These are phyloP conservation scores for Calophaca sinica DNA, from an alignment of 306 rosid species.

Conservation along the genomic window DNA sequence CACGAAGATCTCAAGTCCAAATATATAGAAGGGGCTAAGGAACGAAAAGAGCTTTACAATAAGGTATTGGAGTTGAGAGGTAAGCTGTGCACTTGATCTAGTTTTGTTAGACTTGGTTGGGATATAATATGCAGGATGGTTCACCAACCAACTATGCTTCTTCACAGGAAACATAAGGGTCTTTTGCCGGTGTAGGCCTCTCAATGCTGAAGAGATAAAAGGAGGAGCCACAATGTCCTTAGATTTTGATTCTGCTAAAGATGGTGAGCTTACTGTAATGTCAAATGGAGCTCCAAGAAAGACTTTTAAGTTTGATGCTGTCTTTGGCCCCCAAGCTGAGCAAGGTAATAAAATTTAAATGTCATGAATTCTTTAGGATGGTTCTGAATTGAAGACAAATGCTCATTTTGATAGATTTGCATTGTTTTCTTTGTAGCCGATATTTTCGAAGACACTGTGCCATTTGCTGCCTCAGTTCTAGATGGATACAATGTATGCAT, in stretches of 20 bases:
- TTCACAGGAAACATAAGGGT: conserved; percentile 92
- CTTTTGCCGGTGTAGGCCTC: conserved; percentile 96
- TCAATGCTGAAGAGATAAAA: conserved; percentile 69
- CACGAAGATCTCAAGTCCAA: conserved; percentile 75
- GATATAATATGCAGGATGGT: conserved; percentile 16
- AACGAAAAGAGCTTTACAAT: conserved; percentile 86
- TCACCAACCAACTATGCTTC: conserved; percentile 42
- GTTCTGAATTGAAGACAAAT: conserved; percentile 26
- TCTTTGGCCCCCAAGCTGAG: conserved; percentile 81
- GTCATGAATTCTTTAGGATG: background rate
- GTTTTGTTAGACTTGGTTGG: conserved; percentile 26
- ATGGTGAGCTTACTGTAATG: conserved; percentile 79
- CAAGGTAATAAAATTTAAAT: conserved; percentile 65
- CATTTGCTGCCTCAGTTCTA: conserved; percentile 84
- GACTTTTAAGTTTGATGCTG: conserved; percentile 84
- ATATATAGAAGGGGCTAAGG: conserved; percentile 77
- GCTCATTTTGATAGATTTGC: conserved; percentile 23
- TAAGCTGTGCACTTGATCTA: conserved; percentile 44
- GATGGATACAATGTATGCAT: conserved; percentile 97
- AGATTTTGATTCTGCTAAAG: conserved; percentile 89
- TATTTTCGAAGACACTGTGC: conserved; percentile 83
- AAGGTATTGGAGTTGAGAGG: conserved; percentile 94
- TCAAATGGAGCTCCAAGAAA: conserved; percentile 80
- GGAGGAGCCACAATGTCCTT: conserved; percentile 76
- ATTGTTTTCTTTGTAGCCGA: conserved; percentile 59